These are phyloP conservation scores for Yarrowia osloensis DNA, from an alignment of 805 yeast species.

Conservation along the genomic window DNA sequence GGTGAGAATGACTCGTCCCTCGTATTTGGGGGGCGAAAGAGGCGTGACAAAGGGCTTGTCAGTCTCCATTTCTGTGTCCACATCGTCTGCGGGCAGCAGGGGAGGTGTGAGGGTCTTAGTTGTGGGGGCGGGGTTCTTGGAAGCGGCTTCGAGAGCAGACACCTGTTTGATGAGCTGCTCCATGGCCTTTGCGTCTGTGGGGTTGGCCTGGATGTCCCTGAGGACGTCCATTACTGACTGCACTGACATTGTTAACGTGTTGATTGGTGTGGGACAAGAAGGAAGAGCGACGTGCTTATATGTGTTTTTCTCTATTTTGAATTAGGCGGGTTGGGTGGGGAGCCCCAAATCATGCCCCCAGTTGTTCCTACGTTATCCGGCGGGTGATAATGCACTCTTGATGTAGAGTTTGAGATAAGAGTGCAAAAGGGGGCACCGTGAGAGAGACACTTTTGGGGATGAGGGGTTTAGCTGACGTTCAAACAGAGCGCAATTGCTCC, in stretches of 20 bases:
- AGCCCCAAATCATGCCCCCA: not conserved
- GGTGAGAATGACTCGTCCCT: slow-evolving; percentile 48
- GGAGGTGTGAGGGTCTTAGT: slow-evolving; percentile 18
- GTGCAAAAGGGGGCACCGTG: not conserved
- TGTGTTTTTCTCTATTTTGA: not conserved
- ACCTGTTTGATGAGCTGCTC: slow-evolving; percentile 10
- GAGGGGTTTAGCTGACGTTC: too few relatives aligned
- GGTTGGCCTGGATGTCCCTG: slow-evolving; percentile 25
- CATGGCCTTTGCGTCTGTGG: slow-evolving; percentile 14
- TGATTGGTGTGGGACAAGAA: not conserved
- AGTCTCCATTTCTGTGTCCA: slow-evolving; percentile 6
- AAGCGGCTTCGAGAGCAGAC: slow-evolving; percentile 14
- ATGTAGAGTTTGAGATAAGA: slow-evolving; percentile 25
- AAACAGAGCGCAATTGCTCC: too few relatives aligned
- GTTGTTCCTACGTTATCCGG: slow-evolving; percentile 27
- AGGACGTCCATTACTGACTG: slow-evolving; percentile 28
- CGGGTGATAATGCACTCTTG: slow-evolving; percentile 16
- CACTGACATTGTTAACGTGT: slow-evolving; percentile 11
- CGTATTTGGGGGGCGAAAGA: slow-evolving; percentile 38
- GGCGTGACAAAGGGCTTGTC: slow-evolving; percentile 30
- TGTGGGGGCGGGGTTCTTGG: not conserved
- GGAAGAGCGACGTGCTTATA: not conserved
- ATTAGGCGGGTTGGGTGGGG: not conserved
- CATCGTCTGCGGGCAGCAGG: slow-evolving; percentile 15
- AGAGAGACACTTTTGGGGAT: not conserved